phyloP scores from a whole-genome alignment of 805 yeast species.

The Cyberlindnera lachancei region DNA sequence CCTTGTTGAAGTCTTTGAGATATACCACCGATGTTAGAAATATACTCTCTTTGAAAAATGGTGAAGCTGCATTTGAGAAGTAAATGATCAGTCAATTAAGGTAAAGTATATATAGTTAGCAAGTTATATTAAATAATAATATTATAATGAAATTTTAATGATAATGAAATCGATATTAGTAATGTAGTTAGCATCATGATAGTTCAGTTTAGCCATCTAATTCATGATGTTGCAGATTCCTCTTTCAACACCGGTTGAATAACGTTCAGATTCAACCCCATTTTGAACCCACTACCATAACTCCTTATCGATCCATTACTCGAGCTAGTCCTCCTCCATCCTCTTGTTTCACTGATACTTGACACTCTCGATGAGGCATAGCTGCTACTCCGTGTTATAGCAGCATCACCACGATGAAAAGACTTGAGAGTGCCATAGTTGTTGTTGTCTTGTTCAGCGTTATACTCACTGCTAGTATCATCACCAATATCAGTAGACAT shows the following conservation, averaged over 20 bases:
- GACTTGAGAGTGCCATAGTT: background rate
- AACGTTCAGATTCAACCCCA: constrained; percentile 50
- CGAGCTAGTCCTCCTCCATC: constrained; percentile 1
- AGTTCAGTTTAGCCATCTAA: too few species aligned
- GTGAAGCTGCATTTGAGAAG: constrained; percentile 53
- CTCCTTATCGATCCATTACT: background rate
- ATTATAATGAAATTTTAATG: too few species aligned
- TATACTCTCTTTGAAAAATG: constrained; percentile 65
- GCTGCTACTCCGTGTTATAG: too few species aligned
- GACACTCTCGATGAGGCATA: too few species aligned
- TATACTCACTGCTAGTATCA: background rate
- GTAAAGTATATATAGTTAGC: background rate
- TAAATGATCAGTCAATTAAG: constrained; percentile 1
- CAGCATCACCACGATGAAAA: background rate
- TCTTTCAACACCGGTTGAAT: constrained; percentile 47
- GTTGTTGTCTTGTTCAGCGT: background rate
- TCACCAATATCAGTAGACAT: background rate
- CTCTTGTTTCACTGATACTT: background rate
- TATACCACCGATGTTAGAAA: constrained; percentile 79
- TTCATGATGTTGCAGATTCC: too few species aligned
- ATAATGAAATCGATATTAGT: too few species aligned
- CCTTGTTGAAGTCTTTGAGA: constrained; percentile 69
- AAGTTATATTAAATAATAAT: too few species aligned
- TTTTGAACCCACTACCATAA: constrained; percentile 10
- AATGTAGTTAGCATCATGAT: too few species aligned